Conservation (phyloP, 2,329 filamentous ascomycete species). For the Sarocladiaceae sp. region DNA sequence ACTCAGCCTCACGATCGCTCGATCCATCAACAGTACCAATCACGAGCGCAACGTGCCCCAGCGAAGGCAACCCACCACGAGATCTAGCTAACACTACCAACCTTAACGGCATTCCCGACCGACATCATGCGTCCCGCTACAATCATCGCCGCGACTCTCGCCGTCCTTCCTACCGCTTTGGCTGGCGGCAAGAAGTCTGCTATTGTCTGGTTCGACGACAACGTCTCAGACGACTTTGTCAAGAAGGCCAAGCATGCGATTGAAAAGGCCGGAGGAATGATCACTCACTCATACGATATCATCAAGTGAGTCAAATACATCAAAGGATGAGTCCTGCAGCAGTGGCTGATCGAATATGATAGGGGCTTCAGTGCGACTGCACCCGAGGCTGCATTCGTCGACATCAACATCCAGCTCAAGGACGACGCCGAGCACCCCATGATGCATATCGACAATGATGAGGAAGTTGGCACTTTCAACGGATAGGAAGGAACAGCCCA, state of each 20-base stretch:
- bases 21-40: no score
- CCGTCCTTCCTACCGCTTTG: constrained; percentile 53
- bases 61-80: no score
- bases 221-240: constrained; percentile 60
- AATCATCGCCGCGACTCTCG: constrained; percentile 49
- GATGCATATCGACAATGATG: constrained; percentile 68
- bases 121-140: constrained; percentile 48
- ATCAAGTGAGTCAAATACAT: constrained; percentile 49
- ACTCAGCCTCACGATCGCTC: no score
- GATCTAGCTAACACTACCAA: background rate
- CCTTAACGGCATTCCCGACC: constrained; percentile 30
- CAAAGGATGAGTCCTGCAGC: background rate
- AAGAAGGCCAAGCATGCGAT: constrained; percentile 69
- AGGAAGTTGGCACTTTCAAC: constrained; percentile 50
- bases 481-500: no score
- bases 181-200: constrained; percentile 70
- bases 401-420: constrained; percentile 50
- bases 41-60: no score
- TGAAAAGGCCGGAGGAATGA: constrained; percentile 63
- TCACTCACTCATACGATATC: constrained; percentile 72
- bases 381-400: constrained; percentile 63
- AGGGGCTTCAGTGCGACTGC: constrained; percentile 78
- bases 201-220: constrained; percentile 71
- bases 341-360: constrained; percentile 20
- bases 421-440: constrained; percentile 44